Conservation (phyloP, 345 rosid species). For the Laguncularia racemosa region DNA sequence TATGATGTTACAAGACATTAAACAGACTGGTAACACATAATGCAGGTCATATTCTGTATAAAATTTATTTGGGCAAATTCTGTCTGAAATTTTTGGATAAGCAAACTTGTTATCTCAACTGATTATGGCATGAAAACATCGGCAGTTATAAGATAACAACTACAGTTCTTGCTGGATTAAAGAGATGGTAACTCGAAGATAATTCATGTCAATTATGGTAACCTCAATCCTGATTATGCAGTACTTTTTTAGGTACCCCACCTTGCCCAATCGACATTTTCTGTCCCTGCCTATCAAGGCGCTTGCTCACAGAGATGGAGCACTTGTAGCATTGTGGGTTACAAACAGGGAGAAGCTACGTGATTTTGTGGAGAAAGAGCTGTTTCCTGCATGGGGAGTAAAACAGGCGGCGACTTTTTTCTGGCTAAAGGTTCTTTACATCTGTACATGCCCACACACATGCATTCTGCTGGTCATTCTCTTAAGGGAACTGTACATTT, state of each 20-base stretch:
- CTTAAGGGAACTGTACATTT: conserved; percentile 9
- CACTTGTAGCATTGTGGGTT: conserved; percentile 88
- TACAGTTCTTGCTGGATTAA: too few relatives aligned
- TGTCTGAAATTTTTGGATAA: too few relatives aligned
- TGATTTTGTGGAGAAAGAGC: conserved; percentile 61
- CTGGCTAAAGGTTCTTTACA: conserved; percentile 66
- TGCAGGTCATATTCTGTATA: too few relatives aligned
- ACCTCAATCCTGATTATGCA: too few relatives aligned
- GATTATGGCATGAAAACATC: too few relatives aligned
- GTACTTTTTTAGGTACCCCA: conserved; percentile 52
- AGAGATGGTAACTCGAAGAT: too few relatives aligned
- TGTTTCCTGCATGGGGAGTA: conserved; percentile 76
- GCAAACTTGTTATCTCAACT: too few relatives aligned
- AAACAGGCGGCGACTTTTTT: conserved; percentile 41
- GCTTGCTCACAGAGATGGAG: conserved; percentile 64
- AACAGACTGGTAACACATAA: too few relatives aligned
- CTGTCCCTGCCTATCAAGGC: conserved; percentile 74
- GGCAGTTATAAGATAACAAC: too few relatives aligned
- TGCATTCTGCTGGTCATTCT: neutral
- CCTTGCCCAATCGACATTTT: conserved; percentile 74
- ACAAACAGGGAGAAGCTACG: conserved; percentile 82
- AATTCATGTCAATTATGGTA: too few relatives aligned
- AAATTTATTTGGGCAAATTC: too few relatives aligned
- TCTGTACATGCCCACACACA: neutral
- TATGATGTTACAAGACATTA: too few relatives aligned